Evolutionary conservation across 345 rosid species (phyloP).

Genomic region (Populus davidiana): DNA sequence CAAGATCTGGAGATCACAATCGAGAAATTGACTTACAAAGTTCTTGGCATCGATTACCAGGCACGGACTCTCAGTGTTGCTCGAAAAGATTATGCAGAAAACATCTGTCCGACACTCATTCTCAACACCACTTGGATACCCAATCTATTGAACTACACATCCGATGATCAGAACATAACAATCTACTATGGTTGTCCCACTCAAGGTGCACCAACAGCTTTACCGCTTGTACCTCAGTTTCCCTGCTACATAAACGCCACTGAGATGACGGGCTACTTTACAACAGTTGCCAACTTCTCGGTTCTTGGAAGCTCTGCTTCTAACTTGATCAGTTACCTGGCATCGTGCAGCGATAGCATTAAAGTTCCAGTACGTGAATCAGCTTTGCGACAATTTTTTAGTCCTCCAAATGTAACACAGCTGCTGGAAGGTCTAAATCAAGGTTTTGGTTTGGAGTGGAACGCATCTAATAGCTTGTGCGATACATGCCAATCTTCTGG

Average conservation of each 20-base stretch:
- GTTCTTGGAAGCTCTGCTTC: neutral
- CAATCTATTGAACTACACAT: neutral
- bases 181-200: constrained; percentile 27
- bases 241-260: no score
- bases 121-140: neutral
- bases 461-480: constrained; percentile 18
- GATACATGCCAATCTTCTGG: neutral
- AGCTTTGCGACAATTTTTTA: neutral
- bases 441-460: constrained; percentile 33
- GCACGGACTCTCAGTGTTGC: constrained; percentile 8
- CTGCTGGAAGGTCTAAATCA: constrained; percentile 3
- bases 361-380: constrained; percentile 6
- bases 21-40: constrained; percentile 13
- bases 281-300: neutral
- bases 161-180: neutral
- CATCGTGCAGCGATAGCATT: constrained; percentile 3
- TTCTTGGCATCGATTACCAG: constrained; percentile 9
- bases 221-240: accelerated
- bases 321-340: neutral
- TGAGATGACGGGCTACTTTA: constrained; percentile 4
- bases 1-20: constrained; percentile 22
- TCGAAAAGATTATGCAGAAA: constrained; percentile 22
- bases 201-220: neutral
- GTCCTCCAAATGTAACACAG: accelerated
- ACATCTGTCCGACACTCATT: constrained; percentile 17